Conservation (phyloP, 768 basidiomycete species). For the Rubroboletus satanas region DNA sequence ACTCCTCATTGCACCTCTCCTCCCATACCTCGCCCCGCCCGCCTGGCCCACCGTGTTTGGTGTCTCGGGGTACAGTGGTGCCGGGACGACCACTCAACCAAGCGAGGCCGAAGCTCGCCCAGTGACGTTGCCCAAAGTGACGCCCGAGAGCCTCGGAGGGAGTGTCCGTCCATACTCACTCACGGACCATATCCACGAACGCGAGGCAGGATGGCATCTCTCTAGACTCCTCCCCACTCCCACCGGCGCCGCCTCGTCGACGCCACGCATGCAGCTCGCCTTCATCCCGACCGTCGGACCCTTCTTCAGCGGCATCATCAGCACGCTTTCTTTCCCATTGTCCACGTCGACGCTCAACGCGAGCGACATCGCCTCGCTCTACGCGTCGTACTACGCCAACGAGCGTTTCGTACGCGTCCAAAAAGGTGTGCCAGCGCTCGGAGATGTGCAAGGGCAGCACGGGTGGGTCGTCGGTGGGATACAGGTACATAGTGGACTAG, state of each 20-base stretch:
- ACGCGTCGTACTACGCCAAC: conserved; percentile 68
- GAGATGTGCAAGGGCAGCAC: conserved; percentile 77
- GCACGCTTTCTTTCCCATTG: conserved; percentile 81
- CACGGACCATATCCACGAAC: conserved; percentile 98
- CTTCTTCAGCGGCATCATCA: conserved; percentile 97
- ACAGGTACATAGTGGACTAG: conserved; percentile 86
- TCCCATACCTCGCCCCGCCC: conserved; percentile 58
- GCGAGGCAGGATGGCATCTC: conserved; percentile 87
- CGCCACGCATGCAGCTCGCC: conserved; percentile 52
- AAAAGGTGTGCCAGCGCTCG: conserved; percentile 67
- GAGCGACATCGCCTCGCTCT: conserved; percentile 65
- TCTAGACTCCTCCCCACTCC: conserved; percentile 46
- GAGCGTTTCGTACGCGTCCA: conserved; percentile 72
- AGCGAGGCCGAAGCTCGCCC: conserved; percentile 63
- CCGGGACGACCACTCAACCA: conserved; percentile 74
- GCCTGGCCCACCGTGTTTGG: conserved; percentile 85
- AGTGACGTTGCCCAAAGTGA: conserved; percentile 76
- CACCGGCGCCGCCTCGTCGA: background rate
- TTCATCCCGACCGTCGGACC: conserved; percentile 87
- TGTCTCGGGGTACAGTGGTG: conserved; percentile 92
- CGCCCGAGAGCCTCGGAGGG: conserved; percentile 67
- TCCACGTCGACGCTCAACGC: conserved; percentile 57
- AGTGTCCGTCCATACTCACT: conserved; percentile 83
- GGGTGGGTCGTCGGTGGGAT: conserved; percentile 91
- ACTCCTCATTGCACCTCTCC: conserved; percentile 85